Percentiles rank a stretch among this genome's conserved stretches.
These are phyloP conservation scores for Clarireedia monteithiana DNA, from an alignment of 2,329 filamentous ascomycete species.

Conservation along the genomic window DNA sequence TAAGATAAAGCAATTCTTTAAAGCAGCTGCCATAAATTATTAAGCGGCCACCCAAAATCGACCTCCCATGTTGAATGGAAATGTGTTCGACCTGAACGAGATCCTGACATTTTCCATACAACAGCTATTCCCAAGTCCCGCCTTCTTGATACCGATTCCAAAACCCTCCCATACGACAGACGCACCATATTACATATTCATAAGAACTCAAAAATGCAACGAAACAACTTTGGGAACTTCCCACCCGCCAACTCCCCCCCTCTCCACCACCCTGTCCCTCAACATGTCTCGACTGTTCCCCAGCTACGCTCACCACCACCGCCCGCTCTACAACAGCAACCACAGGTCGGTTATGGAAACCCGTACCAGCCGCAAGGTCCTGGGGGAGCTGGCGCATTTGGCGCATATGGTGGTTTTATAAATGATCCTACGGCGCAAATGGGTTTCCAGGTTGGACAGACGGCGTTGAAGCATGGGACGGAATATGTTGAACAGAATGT, in stretches of 20 bases:
- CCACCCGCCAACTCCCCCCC: constrained; percentile 69
- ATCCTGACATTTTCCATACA: neutral
- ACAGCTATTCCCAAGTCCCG: neutral
- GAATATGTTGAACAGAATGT: constrained; percentile 96
- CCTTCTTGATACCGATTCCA: neutral
- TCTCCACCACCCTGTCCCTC: constrained; percentile 92
- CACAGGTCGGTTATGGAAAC: constrained; percentile 60
- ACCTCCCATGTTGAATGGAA: constrained; percentile 4
- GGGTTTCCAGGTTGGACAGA: constrained; percentile 89
- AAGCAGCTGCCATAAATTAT: neutral
- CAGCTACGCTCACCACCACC: constrained; percentile 92
- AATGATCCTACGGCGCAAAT: constrained; percentile 93
- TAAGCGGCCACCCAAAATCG: constrained; percentile 6
- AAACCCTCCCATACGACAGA: neutral
- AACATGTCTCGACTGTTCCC: constrained; percentile 96
- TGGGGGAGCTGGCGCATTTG: constrained; percentile 46
- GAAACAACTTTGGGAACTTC: constrained; percentile 69
- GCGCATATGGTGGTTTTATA: constrained; percentile 85
- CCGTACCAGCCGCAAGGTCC: constrained; percentile 59
- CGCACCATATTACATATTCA: neutral
- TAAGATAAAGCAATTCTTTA: constrained; percentile 6
- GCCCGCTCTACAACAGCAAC: constrained; percentile 60
- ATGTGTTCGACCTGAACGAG: constrained; percentile 12
- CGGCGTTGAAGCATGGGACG: constrained; percentile 82
- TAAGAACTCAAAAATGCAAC: constrained; percentile 59